These are phyloP conservation scores for Neurospora sp. DNA, from an alignment of 2,329 filamentous ascomycete species.

Conservation along the genomic window DNA sequence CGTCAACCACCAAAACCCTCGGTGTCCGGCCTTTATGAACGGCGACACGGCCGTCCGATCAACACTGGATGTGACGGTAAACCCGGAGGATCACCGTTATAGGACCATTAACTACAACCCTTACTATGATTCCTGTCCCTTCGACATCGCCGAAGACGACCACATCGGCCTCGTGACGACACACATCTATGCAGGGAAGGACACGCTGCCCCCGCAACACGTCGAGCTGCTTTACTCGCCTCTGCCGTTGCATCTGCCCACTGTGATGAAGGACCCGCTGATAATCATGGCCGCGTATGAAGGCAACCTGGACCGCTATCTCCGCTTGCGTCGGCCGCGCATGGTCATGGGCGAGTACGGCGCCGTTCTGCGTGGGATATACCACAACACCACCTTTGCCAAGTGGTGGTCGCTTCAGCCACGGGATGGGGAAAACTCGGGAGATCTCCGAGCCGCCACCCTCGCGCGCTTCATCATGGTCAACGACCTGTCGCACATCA, in stretches of 20 bases:
- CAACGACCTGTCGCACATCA: slow-evolving; percentile 8
- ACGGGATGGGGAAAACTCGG: background rate
- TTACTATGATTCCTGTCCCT: too few species aligned
- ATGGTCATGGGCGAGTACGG: background rate
- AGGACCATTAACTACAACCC: too few species aligned
- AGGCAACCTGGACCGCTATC: slow-evolving; percentile 30
- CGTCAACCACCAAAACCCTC: slow-evolving; percentile 9
- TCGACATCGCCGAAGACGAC: background rate
- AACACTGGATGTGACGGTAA: background rate
- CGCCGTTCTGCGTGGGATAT: slow-evolving; percentile 6
- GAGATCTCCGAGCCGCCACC: background rate
- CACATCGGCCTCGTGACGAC: background rate
- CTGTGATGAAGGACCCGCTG: slow-evolving; percentile 26
- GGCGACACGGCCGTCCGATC: slow-evolving; percentile 24
- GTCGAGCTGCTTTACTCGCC: slow-evolving; percentile 20
- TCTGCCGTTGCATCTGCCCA: slow-evolving; percentile 24
- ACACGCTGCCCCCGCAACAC: slow-evolving; percentile 1
- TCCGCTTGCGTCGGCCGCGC: slow-evolving; percentile 22
- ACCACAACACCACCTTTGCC: slow-evolving; percentile 9
- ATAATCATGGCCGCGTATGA: slow-evolving; percentile 27
- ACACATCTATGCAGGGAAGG: background rate
- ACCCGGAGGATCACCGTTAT: background rate
- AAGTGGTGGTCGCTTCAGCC: slow-evolving; percentile 8
- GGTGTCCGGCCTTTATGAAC: slow-evolving; percentile 19
- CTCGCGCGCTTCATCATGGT: slow-evolving; percentile 8